phyloP scores from a whole-genome alignment of 78 protist genomes.

The Dictyostelium firmibasis region DNA sequence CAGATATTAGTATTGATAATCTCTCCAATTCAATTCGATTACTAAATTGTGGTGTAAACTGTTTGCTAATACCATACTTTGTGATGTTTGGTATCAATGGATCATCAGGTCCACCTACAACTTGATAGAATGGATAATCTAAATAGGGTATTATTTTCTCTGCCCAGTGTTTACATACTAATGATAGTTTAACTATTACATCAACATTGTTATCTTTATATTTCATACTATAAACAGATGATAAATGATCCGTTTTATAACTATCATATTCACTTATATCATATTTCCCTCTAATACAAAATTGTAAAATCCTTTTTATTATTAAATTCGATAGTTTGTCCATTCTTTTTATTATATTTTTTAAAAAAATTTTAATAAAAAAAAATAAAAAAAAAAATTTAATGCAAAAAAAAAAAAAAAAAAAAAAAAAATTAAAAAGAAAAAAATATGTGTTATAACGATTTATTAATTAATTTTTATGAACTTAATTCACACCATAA shows the following conservation, averaged over 20 bases:
- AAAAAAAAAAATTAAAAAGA: not conserved
- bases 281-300: not conserved
- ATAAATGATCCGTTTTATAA: not conserved
- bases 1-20: not conserved
- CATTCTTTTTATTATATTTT: not conserved
- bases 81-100: not conserved
- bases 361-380: not conserved
- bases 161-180: constrained; percentile 26
- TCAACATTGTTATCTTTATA: not conserved
- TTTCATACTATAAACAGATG: not conserved
- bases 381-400: not conserved
- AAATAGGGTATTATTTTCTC: constrained; percentile 23
- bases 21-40: not conserved
- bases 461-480: too few species aligned
- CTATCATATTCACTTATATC: not conserved
- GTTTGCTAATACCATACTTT: not conserved
- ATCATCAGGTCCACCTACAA: not conserved
- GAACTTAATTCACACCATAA: too few species aligned
- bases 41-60: not conserved
- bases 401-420: not conserved
- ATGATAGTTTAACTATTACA: not conserved
- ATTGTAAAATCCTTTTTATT: constrained; percentile 1
- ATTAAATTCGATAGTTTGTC: not conserved
- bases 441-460: not conserved
- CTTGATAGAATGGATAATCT: not conserved